phyloP scores from a whole-genome alignment of 805 yeast species.

The Suhomyces prunicola region DNA sequence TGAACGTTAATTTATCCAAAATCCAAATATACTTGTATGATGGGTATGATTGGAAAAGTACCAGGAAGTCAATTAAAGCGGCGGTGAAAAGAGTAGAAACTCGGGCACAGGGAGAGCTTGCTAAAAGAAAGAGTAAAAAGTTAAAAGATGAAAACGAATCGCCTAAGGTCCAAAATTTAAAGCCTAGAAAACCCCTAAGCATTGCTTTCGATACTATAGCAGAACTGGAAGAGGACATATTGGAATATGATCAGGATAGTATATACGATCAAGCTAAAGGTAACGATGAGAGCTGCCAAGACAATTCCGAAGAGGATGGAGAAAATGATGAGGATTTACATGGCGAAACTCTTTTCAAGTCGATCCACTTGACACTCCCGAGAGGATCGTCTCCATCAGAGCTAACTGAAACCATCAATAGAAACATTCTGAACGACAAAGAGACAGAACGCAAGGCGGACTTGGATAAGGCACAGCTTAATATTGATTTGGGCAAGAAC shows the following conservation, averaged over 20 bases:
- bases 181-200: not conserved
- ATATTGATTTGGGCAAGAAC: constrained; percentile 30
- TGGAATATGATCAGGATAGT: not conserved
- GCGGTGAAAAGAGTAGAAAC: constrained; percentile 63
- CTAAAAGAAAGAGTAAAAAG: constrained; percentile 8
- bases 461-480: constrained; percentile 12
- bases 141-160: not conserved
- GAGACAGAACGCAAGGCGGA: constrained; percentile 8
- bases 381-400: constrained; percentile 42
- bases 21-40: constrained; percentile 59
- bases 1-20: constrained; percentile 37
- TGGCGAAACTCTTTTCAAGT: constrained; percentile 65
- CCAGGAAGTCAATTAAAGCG: constrained; percentile 62
- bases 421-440: constrained; percentile 26
- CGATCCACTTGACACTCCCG: constrained; percentile 68
- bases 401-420: constrained; percentile 54
- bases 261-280: not conserved
- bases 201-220: not conserved
- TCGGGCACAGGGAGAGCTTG: constrained; percentile 35
- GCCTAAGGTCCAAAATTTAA: not conserved
- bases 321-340: constrained; percentile 1
- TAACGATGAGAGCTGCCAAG: not conserved
- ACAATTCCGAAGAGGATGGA: constrained; percentile 2
- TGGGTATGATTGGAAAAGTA: constrained; percentile 89
- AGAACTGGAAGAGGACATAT: not conserved